These are phyloP conservation scores for Plasmopara viticola DNA, from an alignment of 352 stramenopile species.

Conservation along the genomic window DNA sequence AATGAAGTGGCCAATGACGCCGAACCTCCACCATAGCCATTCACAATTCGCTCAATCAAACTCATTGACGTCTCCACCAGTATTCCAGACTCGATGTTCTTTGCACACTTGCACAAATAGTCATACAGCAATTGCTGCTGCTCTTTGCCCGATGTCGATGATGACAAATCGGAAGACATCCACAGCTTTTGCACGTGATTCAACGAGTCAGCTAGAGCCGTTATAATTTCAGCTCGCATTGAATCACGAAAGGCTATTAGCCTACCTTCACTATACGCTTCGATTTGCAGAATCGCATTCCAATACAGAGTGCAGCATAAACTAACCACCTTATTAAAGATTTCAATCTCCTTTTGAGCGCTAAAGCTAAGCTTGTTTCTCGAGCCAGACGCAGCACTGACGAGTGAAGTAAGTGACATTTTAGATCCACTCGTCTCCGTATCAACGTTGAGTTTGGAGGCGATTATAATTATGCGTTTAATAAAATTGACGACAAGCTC, in stretches of 20 bases:
- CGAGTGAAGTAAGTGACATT: slow-evolving; percentile 63
- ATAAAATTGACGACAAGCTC: slow-evolving; percentile 75
- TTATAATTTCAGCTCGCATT: slow-evolving; percentile 47
- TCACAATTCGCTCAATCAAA: slow-evolving; percentile 63
- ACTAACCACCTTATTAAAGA: slow-evolving; percentile 66
- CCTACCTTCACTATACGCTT: slow-evolving; percentile 15
- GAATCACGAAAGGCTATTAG: slow-evolving; percentile 16
- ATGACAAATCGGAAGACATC: slow-evolving; percentile 35
- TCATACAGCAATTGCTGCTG: slow-evolving; percentile 63
- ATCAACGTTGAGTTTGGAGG: slow-evolving; percentile 64
- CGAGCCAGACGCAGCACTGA: slow-evolving; percentile 45
- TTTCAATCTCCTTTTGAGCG: slow-evolving; percentile 63
- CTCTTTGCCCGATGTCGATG: slow-evolving; percentile 52
- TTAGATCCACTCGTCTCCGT: slow-evolving; percentile 59
- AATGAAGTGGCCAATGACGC: slow-evolving; percentile 29
- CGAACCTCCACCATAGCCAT: slow-evolving; percentile 34
- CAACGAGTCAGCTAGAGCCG: slow-evolving; percentile 58
- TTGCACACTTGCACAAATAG: slow-evolving; percentile 67
- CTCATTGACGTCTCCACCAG: slow-evolving; percentile 71
- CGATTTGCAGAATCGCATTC: slow-evolving; percentile 53
- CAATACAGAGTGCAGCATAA: slow-evolving; percentile 74
- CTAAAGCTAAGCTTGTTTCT: slow-evolving; percentile 37
- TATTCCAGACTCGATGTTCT: slow-evolving; percentile 51
- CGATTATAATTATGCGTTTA: slow-evolving; percentile 65
- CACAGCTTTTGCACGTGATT: slow-evolving; percentile 68